Percentiles rank a stretch among this genome's conserved stretches.
phyloP scores from a whole-genome alignment of 129 eudicot genomes.

The Artemisia argyi region DNA sequence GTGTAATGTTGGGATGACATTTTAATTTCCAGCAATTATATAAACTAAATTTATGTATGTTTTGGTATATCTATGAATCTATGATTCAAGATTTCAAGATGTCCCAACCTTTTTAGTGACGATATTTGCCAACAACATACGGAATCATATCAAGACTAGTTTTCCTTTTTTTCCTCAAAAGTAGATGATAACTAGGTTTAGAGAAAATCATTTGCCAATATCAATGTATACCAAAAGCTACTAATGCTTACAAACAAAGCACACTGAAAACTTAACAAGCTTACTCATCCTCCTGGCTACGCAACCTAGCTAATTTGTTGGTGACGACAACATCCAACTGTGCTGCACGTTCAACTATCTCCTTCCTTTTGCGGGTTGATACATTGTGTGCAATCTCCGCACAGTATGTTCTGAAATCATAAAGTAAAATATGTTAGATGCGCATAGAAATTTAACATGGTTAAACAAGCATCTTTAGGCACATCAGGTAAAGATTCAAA shows the following conservation, averaged over 20 bases:
- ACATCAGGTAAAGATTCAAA: too few species aligned
- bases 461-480: too few species aligned
- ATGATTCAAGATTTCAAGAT: too few species aligned
- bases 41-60: not conserved
- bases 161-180: too few species aligned
- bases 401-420: slow-evolving; percentile 64
- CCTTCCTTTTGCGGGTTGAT: slow-evolving; percentile 80
- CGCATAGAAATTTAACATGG: too few species aligned
- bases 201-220: too few species aligned
- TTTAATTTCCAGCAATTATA: too few species aligned
- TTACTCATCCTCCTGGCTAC: slow-evolving; percentile 39
- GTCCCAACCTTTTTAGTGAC: not conserved
- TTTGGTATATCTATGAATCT: too few species aligned
- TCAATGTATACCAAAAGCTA: slow-evolving; percentile 11
- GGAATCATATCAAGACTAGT: too few species aligned
- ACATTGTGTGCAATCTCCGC: slow-evolving; percentile 86
- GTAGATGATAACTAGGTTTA: too few species aligned
- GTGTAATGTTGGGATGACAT: too few species aligned
- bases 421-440: too few species aligned
- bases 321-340: slow-evolving; percentile 42
- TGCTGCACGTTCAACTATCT: slow-evolving; percentile 56
- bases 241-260: slow-evolving; percentile 13
- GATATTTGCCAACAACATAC: not conserved
- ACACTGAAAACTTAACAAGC: slow-evolving; percentile 24
- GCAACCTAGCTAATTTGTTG: slow-evolving; percentile 29